A percentile compares a stretch with the other conserved stretches of the same genome.
These are phyloP conservation scores for Albophoma yamanashiensis DNA, from an alignment of 2,329 filamentous ascomycete species.

Conservation along the genomic window DNA sequence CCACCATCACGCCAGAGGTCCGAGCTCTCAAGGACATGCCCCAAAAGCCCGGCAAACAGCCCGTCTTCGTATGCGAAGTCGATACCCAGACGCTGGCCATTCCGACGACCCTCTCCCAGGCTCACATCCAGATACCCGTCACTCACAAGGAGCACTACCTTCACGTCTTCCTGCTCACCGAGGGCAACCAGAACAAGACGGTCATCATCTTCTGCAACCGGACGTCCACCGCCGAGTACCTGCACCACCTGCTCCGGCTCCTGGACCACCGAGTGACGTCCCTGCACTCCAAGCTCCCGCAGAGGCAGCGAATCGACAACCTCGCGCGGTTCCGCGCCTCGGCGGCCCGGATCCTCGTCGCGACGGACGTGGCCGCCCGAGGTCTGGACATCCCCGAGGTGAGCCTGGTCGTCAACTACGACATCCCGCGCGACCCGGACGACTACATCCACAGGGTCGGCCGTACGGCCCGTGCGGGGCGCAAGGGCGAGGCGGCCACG, in stretches of 20 bases:
- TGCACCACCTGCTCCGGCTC: conserved; percentile 78
- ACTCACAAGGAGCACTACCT: conserved; percentile 93
- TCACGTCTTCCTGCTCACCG: conserved; percentile 76
- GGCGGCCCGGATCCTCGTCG: conserved; percentile 81
- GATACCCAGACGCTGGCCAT: conserved; percentile 67
- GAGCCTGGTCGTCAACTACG: conserved; percentile 84
- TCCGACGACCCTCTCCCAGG: conserved; percentile 71
- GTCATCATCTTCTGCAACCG: conserved; percentile 93
- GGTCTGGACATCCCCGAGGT: conserved; percentile 95
- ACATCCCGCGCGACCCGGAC: conserved; percentile 89
- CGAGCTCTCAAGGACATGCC: conserved; percentile 74
- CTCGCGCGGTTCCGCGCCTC: conserved; percentile 83
- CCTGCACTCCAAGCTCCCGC: conserved; percentile 77
- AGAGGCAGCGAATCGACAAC: conserved; percentile 77
- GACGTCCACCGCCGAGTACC: conserved; percentile 74
- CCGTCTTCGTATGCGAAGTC: conserved; percentile 83
- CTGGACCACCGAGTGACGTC: conserved; percentile 86
- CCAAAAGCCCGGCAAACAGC: conserved; percentile 54
- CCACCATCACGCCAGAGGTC: conserved; percentile 88
- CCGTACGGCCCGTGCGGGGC: conserved; percentile 85
- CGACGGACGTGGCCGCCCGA: conserved; percentile 88
- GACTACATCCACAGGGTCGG: conserved; percentile 97
- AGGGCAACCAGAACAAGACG: conserved; percentile 62
- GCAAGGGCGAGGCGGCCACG: conserved; percentile 71
- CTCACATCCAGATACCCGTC: conserved; percentile 78